A percentile compares a stretch with the other conserved stretches of the same genome.
phyloP scores from a whole-genome alignment of 2,329 filamentous ascomycete species.

The Volutella citrinella region DNA sequence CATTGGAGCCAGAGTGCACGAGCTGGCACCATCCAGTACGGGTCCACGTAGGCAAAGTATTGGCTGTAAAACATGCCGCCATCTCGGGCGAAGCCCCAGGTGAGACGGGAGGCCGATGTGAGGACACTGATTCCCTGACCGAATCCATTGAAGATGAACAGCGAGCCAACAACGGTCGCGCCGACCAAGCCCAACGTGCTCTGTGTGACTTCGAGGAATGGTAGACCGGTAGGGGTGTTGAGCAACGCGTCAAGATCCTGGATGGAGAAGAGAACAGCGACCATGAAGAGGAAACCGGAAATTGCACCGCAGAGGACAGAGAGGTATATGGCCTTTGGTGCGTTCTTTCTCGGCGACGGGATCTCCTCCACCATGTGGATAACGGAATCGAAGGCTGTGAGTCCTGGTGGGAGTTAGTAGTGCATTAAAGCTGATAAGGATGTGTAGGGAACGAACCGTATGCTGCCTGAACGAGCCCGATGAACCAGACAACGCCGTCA shows the following conservation, averaged over 20 bases:
- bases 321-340: constrained; percentile 48
- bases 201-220: constrained; percentile 47
- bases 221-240: constrained; percentile 36
- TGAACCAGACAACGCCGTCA: constrained; percentile 54
- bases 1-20: constrained; percentile 51
- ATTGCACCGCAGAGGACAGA: constrained; percentile 45
- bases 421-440: too few species aligned
- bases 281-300: constrained; percentile 48
- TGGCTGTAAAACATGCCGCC: constrained; percentile 42
- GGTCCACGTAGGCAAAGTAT: constrained; percentile 43
- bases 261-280: constrained; percentile 48
- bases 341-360: constrained; percentile 47
- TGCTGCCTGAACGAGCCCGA: constrained; percentile 53
- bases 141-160: constrained; percentile 55
- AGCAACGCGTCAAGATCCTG: constrained; percentile 42
- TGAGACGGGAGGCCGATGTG: constrained; percentile 50
- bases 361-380: constrained; percentile 59
- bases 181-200: constrained; percentile 32
- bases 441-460: too few species aligned
- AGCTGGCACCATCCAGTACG: constrained; percentile 49
- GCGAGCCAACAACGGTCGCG: constrained; percentile 40
- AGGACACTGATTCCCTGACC: constrained; percentile 49
- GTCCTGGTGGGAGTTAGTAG: too few species aligned
- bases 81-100: constrained; percentile 53
- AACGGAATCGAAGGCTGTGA: constrained; percentile 53